Conservation (phyloP, 2,329 filamentous ascomycete species). For the Alternaria arbusti region DNA sequence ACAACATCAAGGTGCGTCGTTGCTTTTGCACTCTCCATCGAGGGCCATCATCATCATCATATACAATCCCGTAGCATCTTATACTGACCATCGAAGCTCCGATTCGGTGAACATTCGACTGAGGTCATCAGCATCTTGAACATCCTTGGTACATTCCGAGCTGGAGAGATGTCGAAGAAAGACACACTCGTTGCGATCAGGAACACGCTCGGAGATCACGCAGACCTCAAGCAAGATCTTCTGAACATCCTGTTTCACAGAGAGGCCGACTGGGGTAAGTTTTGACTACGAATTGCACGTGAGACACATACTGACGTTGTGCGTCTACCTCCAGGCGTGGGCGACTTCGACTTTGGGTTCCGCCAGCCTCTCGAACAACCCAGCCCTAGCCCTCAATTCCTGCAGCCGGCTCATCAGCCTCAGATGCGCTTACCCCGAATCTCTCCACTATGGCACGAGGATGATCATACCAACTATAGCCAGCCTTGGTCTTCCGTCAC, state of each 20-base stretch:
- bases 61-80: background rate
- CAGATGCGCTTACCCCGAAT: slow-evolving; percentile 27
- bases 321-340: background rate
- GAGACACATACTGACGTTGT: background rate
- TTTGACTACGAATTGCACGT: background rate
- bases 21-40: background rate
- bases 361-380: background rate
- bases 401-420: slow-evolving; percentile 35
- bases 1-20: slow-evolving; percentile 25
- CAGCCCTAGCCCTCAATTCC: slow-evolving; percentile 20
- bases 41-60: background rate
- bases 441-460: slow-evolving; percentile 17
- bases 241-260: slow-evolving; percentile 30
- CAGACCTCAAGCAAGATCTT: slow-evolving; percentile 31
- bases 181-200: slow-evolving; percentile 26
- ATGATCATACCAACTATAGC: background rate
- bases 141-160: slow-evolving; percentile 24
- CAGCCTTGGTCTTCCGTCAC: background rate
- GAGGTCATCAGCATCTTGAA: slow-evolving; percentile 23
- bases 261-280: slow-evolving; percentile 26
- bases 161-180: slow-evolving; percentile 27
- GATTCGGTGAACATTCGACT: slow-evolving; percentile 32
- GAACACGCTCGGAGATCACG: slow-evolving; percentile 21
- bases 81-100: slow-evolving; percentile 13
- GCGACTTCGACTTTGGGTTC: slow-evolving; percentile 34